Base-by-base conservation (phyloP, 2,329 filamentous ascomycete species). In the Penicillium sp. region DNA sequence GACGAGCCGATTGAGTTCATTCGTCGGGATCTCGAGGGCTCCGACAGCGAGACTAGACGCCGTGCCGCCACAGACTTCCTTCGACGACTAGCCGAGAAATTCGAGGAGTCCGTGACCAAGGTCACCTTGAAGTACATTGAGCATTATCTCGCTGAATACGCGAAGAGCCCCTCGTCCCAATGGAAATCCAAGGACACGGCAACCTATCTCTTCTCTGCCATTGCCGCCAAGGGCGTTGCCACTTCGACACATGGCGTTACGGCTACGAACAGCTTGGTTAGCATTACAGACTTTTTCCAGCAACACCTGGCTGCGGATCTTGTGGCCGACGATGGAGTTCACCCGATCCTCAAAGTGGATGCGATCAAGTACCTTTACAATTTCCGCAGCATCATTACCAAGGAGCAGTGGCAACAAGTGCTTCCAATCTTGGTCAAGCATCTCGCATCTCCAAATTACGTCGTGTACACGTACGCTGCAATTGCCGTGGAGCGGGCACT, bases 1-100 rank as follows among this genome's bases (percentile, higher is more conserved):
- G 94, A 98, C 65, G 94, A 98, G 73, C 93, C 93, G 0, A 98
- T 98, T 56, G 93, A 98, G 69, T 98, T 95, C 66, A 98, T 98
- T 63, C 82, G 93, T 54, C 82, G 90, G 61, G 93, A 98, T 68
- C 76, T 98, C 41, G 93, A 98, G 68, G 93, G 93, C 5, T 96
- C 93, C 1, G 93, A 98, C 69, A 94, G 86, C 46, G 93, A 97
- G 66, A 98, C 93, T 1, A 80, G 93, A 63, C 80, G 93, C 57
- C 81, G 93, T 62, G 91, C 93, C 36, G 90, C 94, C 0, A 97
- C 91, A 1, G 93, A 97, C 67, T 98, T 98, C 73, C 73, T 98
- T 49, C 82, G 88, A 53, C 86, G 90, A 63, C 78, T 98, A 40
- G 85, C 95, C 64, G 86, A 91, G 61, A 89, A 87, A 57, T 97